A percentile compares a stretch with the other conserved stretches of the same genome.
Conservation (phyloP, 352 stramenopile species). For the Peronospora tabacina region DNA sequence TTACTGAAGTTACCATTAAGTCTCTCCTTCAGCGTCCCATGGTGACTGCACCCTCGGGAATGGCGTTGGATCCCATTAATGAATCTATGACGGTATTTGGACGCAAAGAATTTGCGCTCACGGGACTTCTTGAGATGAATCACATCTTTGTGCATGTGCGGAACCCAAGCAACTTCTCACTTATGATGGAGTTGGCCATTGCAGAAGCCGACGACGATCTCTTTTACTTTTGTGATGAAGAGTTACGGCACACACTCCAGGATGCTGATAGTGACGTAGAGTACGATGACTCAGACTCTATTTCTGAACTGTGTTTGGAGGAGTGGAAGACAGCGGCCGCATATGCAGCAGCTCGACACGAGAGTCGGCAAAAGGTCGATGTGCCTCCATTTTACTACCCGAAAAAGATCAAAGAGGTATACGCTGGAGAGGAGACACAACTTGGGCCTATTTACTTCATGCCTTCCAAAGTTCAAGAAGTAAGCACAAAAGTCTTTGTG, state of each 20-base stretch:
- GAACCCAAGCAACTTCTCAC: constrained; percentile 44
- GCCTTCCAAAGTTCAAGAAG: constrained; percentile 29
- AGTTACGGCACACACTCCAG: background rate
- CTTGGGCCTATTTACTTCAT: constrained; percentile 64
- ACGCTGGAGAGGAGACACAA: constrained; percentile 13
- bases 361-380: constrained; percentile 8
- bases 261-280: background rate
- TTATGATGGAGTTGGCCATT: constrained; percentile 45
- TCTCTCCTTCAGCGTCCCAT: constrained; percentile 30
- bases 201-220: constrained; percentile 27
- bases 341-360: constrained; percentile 3
- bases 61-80: constrained; percentile 1
- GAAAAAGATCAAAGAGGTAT: constrained; percentile 22
- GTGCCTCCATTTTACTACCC: constrained; percentile 36
- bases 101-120: constrained; percentile 29
- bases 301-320: constrained; percentile 26
- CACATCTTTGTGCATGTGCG: constrained; percentile 27
- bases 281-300: constrained; percentile 4
- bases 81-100: constrained; percentile 1
- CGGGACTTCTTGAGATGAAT: constrained; percentile 28
- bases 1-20: constrained; percentile 27
- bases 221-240: constrained; percentile 41
- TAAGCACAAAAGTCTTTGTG: constrained; percentile 36
- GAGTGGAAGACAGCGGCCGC: constrained; percentile 30
- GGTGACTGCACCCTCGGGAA: constrained; percentile 10